A percentile compares a stretch with the other conserved stretches of the same genome.
Evolutionary conservation across 371 early-diverging fungal genomes (phyloP).

Genomic region (Syncephalis fuscata): DNA sequence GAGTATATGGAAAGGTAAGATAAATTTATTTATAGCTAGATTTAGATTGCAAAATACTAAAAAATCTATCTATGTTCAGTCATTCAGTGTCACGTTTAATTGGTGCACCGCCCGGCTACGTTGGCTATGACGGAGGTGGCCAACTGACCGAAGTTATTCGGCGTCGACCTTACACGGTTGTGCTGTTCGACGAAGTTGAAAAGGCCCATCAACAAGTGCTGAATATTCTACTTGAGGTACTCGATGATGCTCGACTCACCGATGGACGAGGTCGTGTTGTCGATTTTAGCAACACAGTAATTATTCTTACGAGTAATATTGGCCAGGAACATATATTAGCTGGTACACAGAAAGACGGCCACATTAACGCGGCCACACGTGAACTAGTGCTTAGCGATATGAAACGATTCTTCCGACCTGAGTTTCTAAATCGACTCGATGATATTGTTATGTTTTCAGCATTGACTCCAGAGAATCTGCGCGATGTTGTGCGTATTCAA

Average conservation of each 20-base stretch:
- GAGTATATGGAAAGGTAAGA: slow-evolving; percentile 59
- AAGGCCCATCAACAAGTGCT: slow-evolving; percentile 66
- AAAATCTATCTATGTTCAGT: slow-evolving; percentile 7
- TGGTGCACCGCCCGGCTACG: slow-evolving; percentile 82
- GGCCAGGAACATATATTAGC: slow-evolving; percentile 54
- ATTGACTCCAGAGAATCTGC: slow-evolving; percentile 22
- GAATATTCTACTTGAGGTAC: slow-evolving; percentile 62
- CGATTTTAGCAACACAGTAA: slow-evolving; percentile 83
- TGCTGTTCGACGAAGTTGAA: slow-evolving; percentile 88
- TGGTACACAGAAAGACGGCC: slow-evolving; percentile 13
- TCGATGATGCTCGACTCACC: slow-evolving; percentile 83
- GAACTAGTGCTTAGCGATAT: slow-evolving; percentile 52
- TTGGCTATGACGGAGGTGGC: slow-evolving; percentile 77
- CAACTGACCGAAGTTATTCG: slow-evolving; percentile 80
- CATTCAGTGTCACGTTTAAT: slow-evolving; percentile 62
- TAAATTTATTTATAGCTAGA: background rate
- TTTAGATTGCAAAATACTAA: slow-evolving; percentile 1
- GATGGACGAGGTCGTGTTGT: slow-evolving; percentile 75
- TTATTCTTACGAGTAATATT: slow-evolving; percentile 82
- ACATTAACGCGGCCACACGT: slow-evolving; percentile 29
- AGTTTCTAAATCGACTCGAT: slow-evolving; percentile 84
- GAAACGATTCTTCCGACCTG: slow-evolving; percentile 67
- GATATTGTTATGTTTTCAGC: slow-evolving; percentile 44
- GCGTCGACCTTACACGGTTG: slow-evolving; percentile 78
- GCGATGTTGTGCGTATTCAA: slow-evolving; percentile 66